Evolutionary conservation across 2,329 filamentous ascomycete genomes (phyloP).

Genomic region (Coleophoma eucalyptorum): DNA sequence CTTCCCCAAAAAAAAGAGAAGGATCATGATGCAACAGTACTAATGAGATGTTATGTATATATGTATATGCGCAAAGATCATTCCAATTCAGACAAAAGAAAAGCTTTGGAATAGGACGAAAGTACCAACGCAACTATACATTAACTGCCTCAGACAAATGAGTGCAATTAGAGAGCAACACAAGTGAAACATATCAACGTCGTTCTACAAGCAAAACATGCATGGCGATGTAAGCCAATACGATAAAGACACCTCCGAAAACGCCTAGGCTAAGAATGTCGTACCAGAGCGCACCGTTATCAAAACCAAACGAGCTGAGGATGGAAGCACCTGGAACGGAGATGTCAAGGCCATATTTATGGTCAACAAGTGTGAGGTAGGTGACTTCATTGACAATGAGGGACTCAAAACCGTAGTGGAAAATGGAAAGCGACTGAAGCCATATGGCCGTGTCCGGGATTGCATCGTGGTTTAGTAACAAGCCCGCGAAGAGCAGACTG

Average conservation of each 20-base stretch:
- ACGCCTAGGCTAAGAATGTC: slow-evolving; percentile 80
- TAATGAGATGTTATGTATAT: no score
- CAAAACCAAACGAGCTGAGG: slow-evolving; percentile 89
- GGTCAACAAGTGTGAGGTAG: slow-evolving; percentile 82
- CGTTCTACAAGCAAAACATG: slow-evolving; percentile 90
- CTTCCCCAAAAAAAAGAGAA: no score
- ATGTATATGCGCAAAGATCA: no score
- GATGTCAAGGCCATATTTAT: slow-evolving; percentile 95
- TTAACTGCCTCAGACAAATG: no score
- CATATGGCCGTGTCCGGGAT: slow-evolving; percentile 83
- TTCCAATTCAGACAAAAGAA: no score
- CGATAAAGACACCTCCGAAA: slow-evolving; percentile 78
- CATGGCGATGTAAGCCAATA: slow-evolving; percentile 89
- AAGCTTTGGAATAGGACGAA: no score
- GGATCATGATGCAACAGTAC: no score
- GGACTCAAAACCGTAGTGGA: slow-evolving; percentile 96
- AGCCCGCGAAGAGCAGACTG: slow-evolving; percentile 88
- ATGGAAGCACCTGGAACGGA: slow-evolving; percentile 94
- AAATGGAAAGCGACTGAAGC: slow-evolving; percentile 92
- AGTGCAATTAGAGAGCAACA: no score
- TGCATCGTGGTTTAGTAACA: slow-evolving; percentile 90
- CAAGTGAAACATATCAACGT: slow-evolving; percentile 40
- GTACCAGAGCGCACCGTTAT: slow-evolving; percentile 79
- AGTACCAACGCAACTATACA: no score
- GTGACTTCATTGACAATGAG: slow-evolving; percentile 97